A percentile compares a stretch with the other conserved stretches of the same genome.
Evolutionary conservation across 2,329 filamentous ascomycete species (phyloP).

Genomic region (Septoria linicola): DNA sequence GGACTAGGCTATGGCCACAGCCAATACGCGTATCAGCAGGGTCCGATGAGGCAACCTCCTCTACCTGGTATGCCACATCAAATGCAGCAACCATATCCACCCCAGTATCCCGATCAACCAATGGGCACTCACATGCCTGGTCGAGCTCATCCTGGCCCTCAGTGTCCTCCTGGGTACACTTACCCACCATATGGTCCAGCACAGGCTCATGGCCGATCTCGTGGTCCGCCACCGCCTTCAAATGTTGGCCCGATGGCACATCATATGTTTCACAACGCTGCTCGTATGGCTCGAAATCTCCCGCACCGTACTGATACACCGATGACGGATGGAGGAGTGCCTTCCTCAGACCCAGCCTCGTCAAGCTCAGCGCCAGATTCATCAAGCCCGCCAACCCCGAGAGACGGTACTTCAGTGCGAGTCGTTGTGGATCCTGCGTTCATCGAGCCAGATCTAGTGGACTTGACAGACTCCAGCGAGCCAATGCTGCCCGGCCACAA

Average conservation of each 20-base stretch:
- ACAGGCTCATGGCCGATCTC: slow-evolving; percentile 26
- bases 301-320: slow-evolving; percentile 39
- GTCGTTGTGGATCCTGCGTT: slow-evolving; percentile 38
- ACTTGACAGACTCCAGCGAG: slow-evolving; percentile 39
- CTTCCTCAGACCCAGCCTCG: slow-evolving; percentile 46
- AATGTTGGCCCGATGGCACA: slow-evolving; percentile 33
- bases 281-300: slow-evolving; percentile 34
- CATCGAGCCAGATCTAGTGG: slow-evolving; percentile 37
- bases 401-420: slow-evolving; percentile 40
- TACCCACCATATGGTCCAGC: slow-evolving; percentile 26
- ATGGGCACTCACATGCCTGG: slow-evolving; percentile 15
- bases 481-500: slow-evolving; percentile 36
- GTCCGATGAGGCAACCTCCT: slow-evolving; percentile 27
- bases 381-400: slow-evolving; percentile 44
- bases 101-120: slow-evolving; percentile 26
- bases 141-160: slow-evolving; percentile 19
- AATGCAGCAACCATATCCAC: slow-evolving; percentile 23
- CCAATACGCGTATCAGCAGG: slow-evolving; percentile 33
- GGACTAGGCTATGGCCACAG: slow-evolving; percentile 29
- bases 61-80: slow-evolving; percentile 25
- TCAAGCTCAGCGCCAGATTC: slow-evolving; percentile 42
- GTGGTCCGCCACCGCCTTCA: slow-evolving; percentile 26
- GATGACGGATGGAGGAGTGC: slow-evolving; percentile 41
- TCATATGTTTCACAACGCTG: slow-evolving; percentile 38
- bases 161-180: slow-evolving; percentile 28